Conservation (phyloP, 23 red algal species). For the Gracilaria gracilis region DNA sequence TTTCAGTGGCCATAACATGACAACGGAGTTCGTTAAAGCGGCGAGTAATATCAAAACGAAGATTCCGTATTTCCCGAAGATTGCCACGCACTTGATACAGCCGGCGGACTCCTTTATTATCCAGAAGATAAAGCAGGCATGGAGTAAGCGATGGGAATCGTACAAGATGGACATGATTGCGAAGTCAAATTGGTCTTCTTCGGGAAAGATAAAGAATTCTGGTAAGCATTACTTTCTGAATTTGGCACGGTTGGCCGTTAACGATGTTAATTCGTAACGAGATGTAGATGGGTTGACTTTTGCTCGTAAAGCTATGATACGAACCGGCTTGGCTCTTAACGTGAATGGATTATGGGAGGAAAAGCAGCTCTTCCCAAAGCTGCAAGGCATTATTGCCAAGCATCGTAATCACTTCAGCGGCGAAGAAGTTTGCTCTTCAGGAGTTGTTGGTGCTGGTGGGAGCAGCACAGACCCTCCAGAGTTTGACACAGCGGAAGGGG, state of each 20-base stretch:
- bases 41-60: neutral
- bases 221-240: slow-evolving; percentile 6
- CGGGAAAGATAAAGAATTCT: too few species aligned
- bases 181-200: too few species aligned
- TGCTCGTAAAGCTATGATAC: too few species aligned
- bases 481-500: too few species aligned
- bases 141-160: neutral
- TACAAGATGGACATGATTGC: too few species aligned
- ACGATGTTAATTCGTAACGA: slow-evolving; percentile 3
- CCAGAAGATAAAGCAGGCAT: slow-evolving; percentile 14
- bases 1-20: neutral
- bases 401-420: neutral
- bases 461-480: too few species aligned
- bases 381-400: too few species aligned
- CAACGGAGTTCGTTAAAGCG: neutral
- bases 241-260: neutral
- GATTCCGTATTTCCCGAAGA: neutral
- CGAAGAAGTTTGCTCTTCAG: too few species aligned
- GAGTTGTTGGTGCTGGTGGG: too few species aligned
- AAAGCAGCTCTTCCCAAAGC: too few species aligned
- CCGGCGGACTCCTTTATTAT: slow-evolving; percentile 11
- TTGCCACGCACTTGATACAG: neutral
- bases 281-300: slow-evolving; percentile 6
- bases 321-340: too few species aligned
- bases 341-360: too few species aligned